Conservation (phyloP, 345 rosid species). For the Citrus trifoliata region DNA sequence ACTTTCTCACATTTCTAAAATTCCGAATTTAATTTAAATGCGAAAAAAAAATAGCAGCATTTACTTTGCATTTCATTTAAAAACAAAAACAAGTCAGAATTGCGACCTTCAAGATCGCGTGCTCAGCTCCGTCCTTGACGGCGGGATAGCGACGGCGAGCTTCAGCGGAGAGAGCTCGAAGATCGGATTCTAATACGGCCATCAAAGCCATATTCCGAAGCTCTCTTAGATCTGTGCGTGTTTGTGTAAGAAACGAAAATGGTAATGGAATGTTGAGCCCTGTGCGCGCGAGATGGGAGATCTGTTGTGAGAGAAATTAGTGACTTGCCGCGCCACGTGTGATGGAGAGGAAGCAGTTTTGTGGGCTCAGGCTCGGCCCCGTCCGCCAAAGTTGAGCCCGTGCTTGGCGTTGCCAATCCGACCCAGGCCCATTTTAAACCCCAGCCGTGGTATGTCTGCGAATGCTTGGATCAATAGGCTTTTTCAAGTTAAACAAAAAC, state of each 20-base stretch:
- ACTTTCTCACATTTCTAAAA: not conserved
- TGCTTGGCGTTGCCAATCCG: too few relatives aligned
- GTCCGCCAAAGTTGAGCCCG: too few relatives aligned
- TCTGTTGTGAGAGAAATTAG: not conserved
- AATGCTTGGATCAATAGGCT: not conserved
- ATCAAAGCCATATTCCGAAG: constrained; percentile 70
- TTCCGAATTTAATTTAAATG: not conserved
- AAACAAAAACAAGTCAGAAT: not conserved
- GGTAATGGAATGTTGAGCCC: not conserved
- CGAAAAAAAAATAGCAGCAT: not conserved
- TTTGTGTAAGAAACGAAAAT: not conserved
- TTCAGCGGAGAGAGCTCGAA: constrained; percentile 94
- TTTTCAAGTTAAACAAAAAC: too few relatives aligned
- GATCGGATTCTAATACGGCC: constrained; percentile 96
- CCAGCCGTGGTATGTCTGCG: not conserved
- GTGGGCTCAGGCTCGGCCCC: too few relatives aligned
- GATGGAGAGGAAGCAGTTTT: not conserved
- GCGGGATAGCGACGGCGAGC: constrained; percentile 95
- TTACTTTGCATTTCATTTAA: not conserved
- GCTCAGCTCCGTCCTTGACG: constrained; percentile 93
- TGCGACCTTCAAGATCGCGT: constrained; percentile 81
- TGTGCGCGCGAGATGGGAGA: not conserved
- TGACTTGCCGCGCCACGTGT: constrained; percentile 2
- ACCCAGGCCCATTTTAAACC: too few relatives aligned
- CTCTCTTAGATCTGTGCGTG: constrained; percentile 5